A percentile compares a stretch with the other conserved stretches of the same genome.
These are phyloP conservation scores for Aegilops umbellulata DNA, from an alignment of 176 grass and related monocot species.

Conservation along the genomic window DNA sequence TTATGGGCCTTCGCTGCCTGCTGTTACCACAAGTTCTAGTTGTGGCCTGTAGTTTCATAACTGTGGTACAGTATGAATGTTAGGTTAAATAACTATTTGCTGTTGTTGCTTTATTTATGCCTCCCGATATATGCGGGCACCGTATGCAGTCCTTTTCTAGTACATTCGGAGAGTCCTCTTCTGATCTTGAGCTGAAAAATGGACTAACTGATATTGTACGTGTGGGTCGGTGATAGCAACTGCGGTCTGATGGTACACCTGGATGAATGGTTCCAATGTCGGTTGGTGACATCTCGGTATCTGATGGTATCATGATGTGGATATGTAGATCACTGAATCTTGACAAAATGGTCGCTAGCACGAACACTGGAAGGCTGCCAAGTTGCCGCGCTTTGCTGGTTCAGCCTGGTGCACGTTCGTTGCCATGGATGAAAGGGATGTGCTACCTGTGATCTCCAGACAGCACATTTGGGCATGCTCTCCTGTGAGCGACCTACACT, in stretches of 20 bases:
- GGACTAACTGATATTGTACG: neutral
- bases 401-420: constrained; percentile 23
- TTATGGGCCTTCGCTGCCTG: neutral
- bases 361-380: neutral
- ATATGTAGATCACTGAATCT: constrained; percentile 30
- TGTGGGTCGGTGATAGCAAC: constrained; percentile 27
- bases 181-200: constrained; percentile 1
- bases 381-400: constrained; percentile 14
- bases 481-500: neutral
- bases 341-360: constrained; percentile 19
- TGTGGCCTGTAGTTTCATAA: constrained; percentile 6
- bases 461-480: neutral
- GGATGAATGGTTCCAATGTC: constrained; percentile 8
- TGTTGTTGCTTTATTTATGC: constrained; percentile 9
- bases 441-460: constrained; percentile 39
- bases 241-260: constrained; percentile 16
- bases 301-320: constrained; percentile 29
- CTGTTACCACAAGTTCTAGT: neutral
- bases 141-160: neutral
- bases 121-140: neutral
- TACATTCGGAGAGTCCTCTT: neutral
- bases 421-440: constrained; percentile 29
- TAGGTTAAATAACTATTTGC: constrained; percentile 16
- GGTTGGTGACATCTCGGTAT: constrained; percentile 33
- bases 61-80: neutral